A percentile compares a stretch with the other conserved stretches of the same genome.
phyloP scores from a whole-genome alignment of 169 alveolate species.

The Amoebophrya sp. region DNA sequence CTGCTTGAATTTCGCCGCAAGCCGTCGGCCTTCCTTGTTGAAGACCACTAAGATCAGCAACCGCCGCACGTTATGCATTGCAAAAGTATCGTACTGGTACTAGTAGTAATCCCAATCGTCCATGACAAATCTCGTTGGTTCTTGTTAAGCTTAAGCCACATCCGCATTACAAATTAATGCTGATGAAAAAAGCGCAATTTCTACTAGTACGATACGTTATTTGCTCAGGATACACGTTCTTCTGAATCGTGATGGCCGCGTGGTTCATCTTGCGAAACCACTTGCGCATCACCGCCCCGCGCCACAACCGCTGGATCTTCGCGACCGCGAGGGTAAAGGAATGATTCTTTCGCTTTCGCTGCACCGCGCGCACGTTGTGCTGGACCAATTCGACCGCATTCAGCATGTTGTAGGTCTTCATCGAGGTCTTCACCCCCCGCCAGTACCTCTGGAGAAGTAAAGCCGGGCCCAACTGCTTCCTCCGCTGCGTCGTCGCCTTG shows the following conservation, averaged over 20 bases:
- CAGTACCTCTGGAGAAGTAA: slow-evolving; percentile 26
- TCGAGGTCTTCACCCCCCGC: slow-evolving; percentile 13
- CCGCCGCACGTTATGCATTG: too few species aligned
- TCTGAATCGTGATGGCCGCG: neutral
- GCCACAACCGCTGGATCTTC: slow-evolving; percentile 16
- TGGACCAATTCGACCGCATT: slow-evolving; percentile 26
- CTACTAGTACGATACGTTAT: too few species aligned
- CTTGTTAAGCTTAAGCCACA: too few species aligned
- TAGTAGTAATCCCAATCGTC: too few species aligned
- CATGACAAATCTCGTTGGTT: too few species aligned
- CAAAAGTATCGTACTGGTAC: too few species aligned
- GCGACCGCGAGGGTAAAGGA: neutral
- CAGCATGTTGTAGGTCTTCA: neutral
- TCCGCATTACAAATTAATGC: too few species aligned
- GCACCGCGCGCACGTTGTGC: neutral
- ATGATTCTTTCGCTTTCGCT: neutral
- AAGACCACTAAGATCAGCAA: neutral
- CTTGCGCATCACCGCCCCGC: neutral
- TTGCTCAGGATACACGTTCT: too few species aligned
- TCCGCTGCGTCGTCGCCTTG: slow-evolving; percentile 4
- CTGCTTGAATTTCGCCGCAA: neutral
- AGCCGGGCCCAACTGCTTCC: slow-evolving; percentile 15
- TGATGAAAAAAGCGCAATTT: too few species aligned
- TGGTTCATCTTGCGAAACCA: neutral
- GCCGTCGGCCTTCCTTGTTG: neutral